These are phyloP conservation scores for Articulospora tetracladia DNA, from an alignment of 495 filamentous ascomycete species.

Conservation along the genomic window DNA sequence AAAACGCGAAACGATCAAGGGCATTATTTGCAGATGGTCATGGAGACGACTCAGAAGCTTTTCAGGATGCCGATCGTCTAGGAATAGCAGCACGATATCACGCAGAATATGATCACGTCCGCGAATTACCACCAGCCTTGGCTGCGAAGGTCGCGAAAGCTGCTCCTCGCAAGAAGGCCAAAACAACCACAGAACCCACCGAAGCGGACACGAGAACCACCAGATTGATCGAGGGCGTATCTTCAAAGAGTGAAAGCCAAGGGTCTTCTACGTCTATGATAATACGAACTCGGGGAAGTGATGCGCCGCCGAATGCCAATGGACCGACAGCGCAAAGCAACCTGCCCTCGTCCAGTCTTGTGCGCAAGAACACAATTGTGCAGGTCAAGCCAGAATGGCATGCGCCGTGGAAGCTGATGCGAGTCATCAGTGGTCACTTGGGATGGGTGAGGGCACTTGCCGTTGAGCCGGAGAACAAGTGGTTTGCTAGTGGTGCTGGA, in stretches of 20 bases:
- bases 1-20: slow-evolving; percentile 66
- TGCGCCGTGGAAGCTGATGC: slow-evolving; percentile 96
- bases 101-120: slow-evolving; percentile 78
- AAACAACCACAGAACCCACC: slow-evolving; percentile 28
- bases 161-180: slow-evolving; percentile 50
- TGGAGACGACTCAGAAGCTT: slow-evolving; percentile 31
- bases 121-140: slow-evolving; percentile 76
- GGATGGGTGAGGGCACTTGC: slow-evolving; percentile 93
- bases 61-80: slow-evolving; percentile 39
- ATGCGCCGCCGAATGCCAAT: slow-evolving; percentile 34
- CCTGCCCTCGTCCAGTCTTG: slow-evolving; percentile 38
- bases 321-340: slow-evolving; percentile 43
- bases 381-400: slow-evolving; percentile 91
- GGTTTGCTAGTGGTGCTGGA: slow-evolving; percentile 95
- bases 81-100: slow-evolving; percentile 58
- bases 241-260: slow-evolving; percentile 32
- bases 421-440: slow-evolving; percentile 93
- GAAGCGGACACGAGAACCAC: slow-evolving; percentile 49
- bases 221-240: slow-evolving; percentile 68
- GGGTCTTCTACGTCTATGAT: slow-evolving; percentile 59
- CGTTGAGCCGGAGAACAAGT: slow-evolving; percentile 93
- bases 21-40: slow-evolving; percentile 56
- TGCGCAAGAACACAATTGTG: slow-evolving; percentile 39
- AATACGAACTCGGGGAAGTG: slow-evolving; percentile 32
- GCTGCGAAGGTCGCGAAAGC: slow-evolving; percentile 79